Evolutionary conservation across 164 flowering plant genomes (phyloP).

Genomic region (Vitis cinerea): DNA sequence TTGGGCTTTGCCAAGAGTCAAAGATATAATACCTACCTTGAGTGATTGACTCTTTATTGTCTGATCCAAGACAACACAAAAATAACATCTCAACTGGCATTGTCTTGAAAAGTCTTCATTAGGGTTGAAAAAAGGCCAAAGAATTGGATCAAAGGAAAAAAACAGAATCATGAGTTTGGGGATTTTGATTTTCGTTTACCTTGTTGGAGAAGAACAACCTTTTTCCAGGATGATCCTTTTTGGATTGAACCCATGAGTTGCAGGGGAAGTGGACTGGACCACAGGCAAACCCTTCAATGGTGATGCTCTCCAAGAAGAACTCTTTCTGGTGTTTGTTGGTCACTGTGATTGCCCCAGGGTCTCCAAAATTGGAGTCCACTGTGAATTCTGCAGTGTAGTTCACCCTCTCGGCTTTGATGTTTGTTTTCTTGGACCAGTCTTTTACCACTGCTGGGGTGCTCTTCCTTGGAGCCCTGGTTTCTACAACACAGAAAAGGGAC

Average conservation of each 20-base stretch:
- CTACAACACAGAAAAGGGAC: conserved; percentile 26
- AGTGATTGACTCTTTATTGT: neutral
- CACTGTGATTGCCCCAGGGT: conserved; percentile 80
- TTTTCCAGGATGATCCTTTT: conserved; percentile 64
- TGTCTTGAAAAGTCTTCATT: neutral
- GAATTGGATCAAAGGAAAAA: neutral
- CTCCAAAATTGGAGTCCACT: conserved; percentile 73
- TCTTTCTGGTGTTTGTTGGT: conserved; percentile 82
- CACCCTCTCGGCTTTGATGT: conserved; percentile 61
- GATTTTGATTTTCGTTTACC: conserved; percentile 35
- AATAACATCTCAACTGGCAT: neutral
- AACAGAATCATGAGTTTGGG: too few species aligned
- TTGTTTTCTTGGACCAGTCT: conserved; percentile 85
- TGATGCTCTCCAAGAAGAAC: conserved; percentile 77
- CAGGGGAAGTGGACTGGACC: conserved; percentile 86
- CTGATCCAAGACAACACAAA: neutral
- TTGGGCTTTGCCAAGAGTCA: neutral
- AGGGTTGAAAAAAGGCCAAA: neutral
- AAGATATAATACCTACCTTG: neutral
- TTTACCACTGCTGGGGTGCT: conserved; percentile 61
- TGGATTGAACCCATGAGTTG: conserved; percentile 93
- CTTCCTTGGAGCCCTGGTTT: conserved; percentile 57
- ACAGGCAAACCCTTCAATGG: conserved; percentile 75
- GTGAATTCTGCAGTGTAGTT: conserved; percentile 72
- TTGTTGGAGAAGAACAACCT: conserved; percentile 78